Conservation (phyloP, 2,329 filamentous ascomycete species). For the Neofusicoccum cordaticola region DNA sequence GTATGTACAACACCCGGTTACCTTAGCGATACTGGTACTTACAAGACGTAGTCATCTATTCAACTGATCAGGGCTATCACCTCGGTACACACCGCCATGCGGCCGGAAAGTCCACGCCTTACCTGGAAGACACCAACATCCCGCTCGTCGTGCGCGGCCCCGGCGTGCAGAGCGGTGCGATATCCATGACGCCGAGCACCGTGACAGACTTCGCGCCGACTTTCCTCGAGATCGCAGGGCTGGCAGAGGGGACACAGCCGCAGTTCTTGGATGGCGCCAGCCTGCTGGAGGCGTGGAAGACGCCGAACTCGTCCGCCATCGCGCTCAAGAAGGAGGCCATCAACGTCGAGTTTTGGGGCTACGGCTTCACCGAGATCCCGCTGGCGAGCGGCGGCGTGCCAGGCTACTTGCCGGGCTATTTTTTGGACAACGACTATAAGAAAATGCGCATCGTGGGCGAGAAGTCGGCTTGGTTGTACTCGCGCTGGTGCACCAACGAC, state of each 20-base stretch:
- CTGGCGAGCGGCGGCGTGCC: neutral
- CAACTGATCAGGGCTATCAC: constrained; percentile 31
- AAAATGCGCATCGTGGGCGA: constrained; percentile 27
- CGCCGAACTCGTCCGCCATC: constrained; percentile 17
- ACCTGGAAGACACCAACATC: constrained; percentile 32
- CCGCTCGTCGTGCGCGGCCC: constrained; percentile 32
- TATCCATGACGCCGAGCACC: constrained; percentile 23
- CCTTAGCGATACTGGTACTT: too few species aligned
- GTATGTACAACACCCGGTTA: neutral
- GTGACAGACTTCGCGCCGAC: constrained; percentile 32
- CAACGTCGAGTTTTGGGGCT: constrained; percentile 20
- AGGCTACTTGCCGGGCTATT: constrained; percentile 20
- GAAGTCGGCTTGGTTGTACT: constrained; percentile 25
- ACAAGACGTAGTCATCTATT: constrained; percentile 22
- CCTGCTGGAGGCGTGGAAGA: constrained; percentile 30
- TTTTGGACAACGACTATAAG: neutral
- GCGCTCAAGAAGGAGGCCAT: constrained; percentile 15
- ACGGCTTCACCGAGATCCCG: neutral
- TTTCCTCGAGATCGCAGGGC: constrained; percentile 28
- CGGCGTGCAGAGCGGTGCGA: constrained; percentile 21
- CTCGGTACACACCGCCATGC: constrained; percentile 25
- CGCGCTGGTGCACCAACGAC: constrained; percentile 29
- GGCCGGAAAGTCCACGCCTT: constrained; percentile 28
- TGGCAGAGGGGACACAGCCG: constrained; percentile 21
- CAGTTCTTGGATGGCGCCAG: constrained; percentile 31